A percentile compares a stretch with the other conserved stretches of the same genome.
phyloP scores from a whole-genome alignment of 805 yeast species.

The Lipomyces spencermartinsiae region DNA sequence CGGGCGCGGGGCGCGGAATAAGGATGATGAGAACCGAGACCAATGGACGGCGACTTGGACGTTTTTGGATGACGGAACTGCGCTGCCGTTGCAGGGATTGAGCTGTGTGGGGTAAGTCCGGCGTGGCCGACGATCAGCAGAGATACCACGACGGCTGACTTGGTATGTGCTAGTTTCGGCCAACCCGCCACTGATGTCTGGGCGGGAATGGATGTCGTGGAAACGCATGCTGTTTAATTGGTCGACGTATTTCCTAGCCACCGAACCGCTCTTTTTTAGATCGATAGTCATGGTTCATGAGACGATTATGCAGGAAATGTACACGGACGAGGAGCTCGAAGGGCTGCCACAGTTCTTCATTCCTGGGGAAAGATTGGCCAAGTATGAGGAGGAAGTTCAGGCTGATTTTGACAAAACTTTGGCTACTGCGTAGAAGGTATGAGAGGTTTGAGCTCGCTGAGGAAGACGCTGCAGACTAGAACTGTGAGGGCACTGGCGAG shows the following conservation, averaged over 20 bases:
- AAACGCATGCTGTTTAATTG: conserved; percentile 2
- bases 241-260: conserved; percentile 10
- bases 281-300: neutral
- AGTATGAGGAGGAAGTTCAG: neutral
- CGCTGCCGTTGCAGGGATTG: conserved; percentile 11
- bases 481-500: too few relatives aligned
- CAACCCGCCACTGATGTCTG: conserved; percentile 8
- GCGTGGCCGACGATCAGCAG: neutral
- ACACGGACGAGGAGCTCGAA: neutral
- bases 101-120: neutral
- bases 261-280: conserved; percentile 5
- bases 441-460: too few relatives aligned
- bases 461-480: too few relatives aligned
- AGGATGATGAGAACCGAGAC: neutral
- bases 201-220: conserved; percentile 16
- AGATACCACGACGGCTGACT: too few relatives aligned
- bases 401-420: neutral
- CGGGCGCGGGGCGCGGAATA: neutral
- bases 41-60: conserved; percentile 3
- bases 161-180: conserved; percentile 4
- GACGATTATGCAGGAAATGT: neutral
- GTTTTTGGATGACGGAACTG: neutral
- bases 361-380: neutral
- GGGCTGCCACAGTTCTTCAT: neutral
- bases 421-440: too few relatives aligned